Evolutionary conservation across 768 basidiomycete genomes (phyloP).

Genomic region (Podaxis rugospora): DNA sequence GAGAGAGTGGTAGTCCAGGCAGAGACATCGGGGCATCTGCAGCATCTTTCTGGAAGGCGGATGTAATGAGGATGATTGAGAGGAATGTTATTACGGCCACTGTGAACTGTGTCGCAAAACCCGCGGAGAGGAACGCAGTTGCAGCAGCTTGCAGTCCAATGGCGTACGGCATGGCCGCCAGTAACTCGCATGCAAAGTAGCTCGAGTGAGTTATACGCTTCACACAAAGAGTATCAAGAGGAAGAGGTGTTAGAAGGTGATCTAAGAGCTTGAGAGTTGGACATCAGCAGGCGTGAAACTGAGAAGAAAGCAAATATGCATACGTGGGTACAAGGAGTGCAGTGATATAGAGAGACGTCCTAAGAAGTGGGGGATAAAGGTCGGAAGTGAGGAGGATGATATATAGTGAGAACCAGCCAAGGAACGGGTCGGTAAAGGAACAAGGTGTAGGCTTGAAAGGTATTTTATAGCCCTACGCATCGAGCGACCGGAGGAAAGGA

Average conservation of each 20-base stretch:
- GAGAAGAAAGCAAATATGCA: background rate
- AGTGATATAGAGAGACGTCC: background rate
- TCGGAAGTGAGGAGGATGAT: conserved; percentile 9
- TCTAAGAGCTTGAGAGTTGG: background rate
- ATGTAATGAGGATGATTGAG: conserved; percentile 39
- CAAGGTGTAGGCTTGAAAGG: conserved; percentile 15
- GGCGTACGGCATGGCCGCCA: conserved; percentile 41
- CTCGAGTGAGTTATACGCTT: conserved; percentile 19
- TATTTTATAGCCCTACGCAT: conserved; percentile 25
- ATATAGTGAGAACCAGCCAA: conserved; percentile 26
- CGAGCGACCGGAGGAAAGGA: conserved; percentile 23
- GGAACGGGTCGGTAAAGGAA: conserved; percentile 19
- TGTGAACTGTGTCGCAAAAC: conserved; percentile 44
- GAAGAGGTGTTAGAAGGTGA: conserved; percentile 18
- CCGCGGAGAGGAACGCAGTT: conserved; percentile 46
- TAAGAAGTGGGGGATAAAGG: conserved; percentile 12
- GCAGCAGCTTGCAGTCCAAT: conserved; percentile 46
- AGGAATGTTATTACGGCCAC: conserved; percentile 44
- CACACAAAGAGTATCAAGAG: conserved; percentile 18
- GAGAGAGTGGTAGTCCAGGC: conserved; percentile 53
- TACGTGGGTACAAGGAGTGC: background rate
- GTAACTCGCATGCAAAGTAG: conserved; percentile 22
- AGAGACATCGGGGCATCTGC: conserved; percentile 51
- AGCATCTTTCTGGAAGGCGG: conserved; percentile 42
- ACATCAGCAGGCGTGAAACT: background rate